Base-by-base conservation (phyloP, 1,284 basidiomycete species). In the Inonotus hispidus region DNA sequence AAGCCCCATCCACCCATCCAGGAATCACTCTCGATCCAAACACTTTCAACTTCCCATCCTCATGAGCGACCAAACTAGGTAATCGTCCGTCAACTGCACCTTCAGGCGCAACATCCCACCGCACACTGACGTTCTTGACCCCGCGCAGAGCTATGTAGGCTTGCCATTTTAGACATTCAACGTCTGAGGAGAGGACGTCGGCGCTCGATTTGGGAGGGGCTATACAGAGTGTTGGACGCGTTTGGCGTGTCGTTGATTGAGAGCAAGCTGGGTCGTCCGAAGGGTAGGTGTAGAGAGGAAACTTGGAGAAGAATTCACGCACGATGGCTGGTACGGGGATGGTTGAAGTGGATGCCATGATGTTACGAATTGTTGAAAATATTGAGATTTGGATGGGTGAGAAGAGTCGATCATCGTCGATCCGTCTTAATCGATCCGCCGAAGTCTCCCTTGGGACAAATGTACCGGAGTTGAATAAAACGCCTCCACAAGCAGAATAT, bases 151-250 rank as follows among this genome's bases (percentile, higher is more conserved):
- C 87, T 61, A 92, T 77, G 71, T 88, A 90, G 0, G 89, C 87
- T 71, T 92, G 90, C 89, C 89, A 92, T 73, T 90, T 91, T 67
- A 92, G 79, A 71, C 89, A 91, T 67, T 91, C 88, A 64, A 90
- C 85, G 72, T 92, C 90, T 58, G 77, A 72, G 70, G 87, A 90
- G 64, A 92, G 79, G 1, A 80, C 71, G 46, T 73, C 71, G 13
- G 56, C 56, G 52, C 60, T 19, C 2, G 62, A 50, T 53, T 67
- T 70, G 3, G 85, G 84, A 10, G 82, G 79, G 19, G 77, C 75
- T 32, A 90, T 82, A 85, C 88, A 90, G 53, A 91, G 78, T 0
- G 84, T 83, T 3, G 86, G 84, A 13, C 66, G 65, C 10, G 68
- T 66, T 49, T 72, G 59, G 8, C 66, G 65, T 32, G 58, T 25